These are phyloP conservation scores for Sistotremastrum niveocremeum DNA, from an alignment of 768 basidiomycete genomes.

Conservation along the genomic window DNA sequence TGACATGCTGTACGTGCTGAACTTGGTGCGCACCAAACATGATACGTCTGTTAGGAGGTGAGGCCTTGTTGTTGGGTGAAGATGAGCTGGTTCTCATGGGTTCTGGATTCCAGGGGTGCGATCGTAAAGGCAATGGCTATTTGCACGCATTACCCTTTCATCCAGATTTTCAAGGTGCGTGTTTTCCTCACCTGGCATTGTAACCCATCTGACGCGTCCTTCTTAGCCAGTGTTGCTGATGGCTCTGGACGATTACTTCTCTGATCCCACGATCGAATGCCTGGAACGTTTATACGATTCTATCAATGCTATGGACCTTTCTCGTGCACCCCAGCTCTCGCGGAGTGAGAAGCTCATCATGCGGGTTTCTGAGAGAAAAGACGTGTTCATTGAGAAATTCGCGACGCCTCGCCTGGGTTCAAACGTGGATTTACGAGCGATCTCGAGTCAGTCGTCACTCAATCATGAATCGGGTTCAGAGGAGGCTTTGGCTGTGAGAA, in stretches of 20 bases:
- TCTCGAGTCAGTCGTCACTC: not conserved
- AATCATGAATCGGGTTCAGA: not conserved
- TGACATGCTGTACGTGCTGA: constrained; percentile 75
- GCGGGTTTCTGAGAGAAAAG: constrained; percentile 82
- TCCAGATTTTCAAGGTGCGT: constrained; percentile 87
- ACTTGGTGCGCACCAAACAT: constrained; percentile 83
- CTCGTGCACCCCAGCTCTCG: constrained; percentile 63
- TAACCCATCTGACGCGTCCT: constrained; percentile 1
- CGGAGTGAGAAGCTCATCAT: constrained; percentile 80
- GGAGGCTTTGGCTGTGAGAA: not conserved
- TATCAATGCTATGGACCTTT: constrained; percentile 82
- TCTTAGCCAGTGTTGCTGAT: constrained; percentile 82
- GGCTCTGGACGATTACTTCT: constrained; percentile 91
- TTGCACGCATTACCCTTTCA: constrained; percentile 84
- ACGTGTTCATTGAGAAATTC: constrained; percentile 84
- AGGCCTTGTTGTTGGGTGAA: constrained; percentile 10
- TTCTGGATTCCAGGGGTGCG: constrained; percentile 51
- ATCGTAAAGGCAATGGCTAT: constrained; percentile 91
- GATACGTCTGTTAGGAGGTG: constrained; percentile 73
- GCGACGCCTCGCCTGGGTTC: constrained; percentile 14
- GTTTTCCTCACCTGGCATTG: not conserved
- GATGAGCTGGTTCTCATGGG: constrained; percentile 2
- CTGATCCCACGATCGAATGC: constrained; percentile 78
- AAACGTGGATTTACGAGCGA: not conserved
- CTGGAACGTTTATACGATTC: constrained; percentile 84